Percentiles rank a stretch among this genome's conserved stretches.
These are phyloP conservation scores for Aegilops umbellulata DNA, from an alignment of 176 grass and related monocot genomes.

Conservation along the genomic window DNA sequence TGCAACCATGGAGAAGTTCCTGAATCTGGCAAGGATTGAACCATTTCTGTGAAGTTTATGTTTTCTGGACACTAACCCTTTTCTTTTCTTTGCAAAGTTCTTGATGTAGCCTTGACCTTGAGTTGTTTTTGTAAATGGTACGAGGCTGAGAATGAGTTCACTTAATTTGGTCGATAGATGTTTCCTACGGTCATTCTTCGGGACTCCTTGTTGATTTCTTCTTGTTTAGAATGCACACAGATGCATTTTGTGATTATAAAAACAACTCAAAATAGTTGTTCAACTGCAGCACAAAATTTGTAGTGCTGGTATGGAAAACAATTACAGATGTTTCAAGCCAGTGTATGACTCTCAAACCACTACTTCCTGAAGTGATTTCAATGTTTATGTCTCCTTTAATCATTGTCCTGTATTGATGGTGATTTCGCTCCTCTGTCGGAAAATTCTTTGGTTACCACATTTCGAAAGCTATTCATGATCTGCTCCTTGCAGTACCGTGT, in stretches of 20 bases:
- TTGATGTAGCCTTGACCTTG: too few relatives aligned
- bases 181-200: neutral
- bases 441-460: neutral
- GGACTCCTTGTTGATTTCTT: neutral
- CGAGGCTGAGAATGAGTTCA: too few relatives aligned
- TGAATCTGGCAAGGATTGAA: neutral
- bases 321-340: neutral
- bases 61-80: neutral
- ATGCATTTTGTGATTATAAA: neutral
- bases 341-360: neutral
- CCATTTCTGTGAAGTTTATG: neutral
- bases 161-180: neutral
- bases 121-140: too few relatives aligned
- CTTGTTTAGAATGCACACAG: neutral
- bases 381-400: neutral
- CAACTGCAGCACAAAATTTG: neutral
- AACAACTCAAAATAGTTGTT: neutral
- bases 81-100: too few relatives aligned
- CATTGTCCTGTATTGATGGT: neutral
- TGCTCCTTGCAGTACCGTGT: neutral
- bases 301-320: conserved; percentile 1
- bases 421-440: neutral
- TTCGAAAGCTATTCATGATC: neutral
- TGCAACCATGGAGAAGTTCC: neutral
- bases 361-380: neutral